phyloP scores from a whole-genome alignment of 2,329 filamentous ascomycete species.

The Ophiostoma perfectum region DNA sequence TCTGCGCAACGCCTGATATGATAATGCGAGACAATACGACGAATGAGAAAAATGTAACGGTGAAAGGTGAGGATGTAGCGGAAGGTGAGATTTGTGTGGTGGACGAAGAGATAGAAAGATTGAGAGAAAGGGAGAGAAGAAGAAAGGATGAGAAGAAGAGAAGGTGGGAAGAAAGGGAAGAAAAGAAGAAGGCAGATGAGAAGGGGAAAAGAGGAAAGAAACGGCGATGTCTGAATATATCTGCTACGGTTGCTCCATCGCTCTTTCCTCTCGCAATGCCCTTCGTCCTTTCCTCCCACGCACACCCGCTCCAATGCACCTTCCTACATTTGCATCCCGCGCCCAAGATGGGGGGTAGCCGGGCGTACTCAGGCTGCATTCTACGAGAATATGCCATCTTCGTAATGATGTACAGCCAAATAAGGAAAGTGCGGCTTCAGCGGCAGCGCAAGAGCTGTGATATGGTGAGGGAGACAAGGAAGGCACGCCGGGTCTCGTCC shows the following conservation, averaged over 20 bases:
- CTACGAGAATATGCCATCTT: background rate
- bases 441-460: background rate
- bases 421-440: background rate
- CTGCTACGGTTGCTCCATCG: background rate
- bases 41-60: background rate
- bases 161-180: background rate
- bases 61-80: background rate
- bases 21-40: background rate
- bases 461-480: background rate
- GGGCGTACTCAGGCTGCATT: background rate
- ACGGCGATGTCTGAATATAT: background rate
- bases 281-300: slow-evolving; percentile 16
- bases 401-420: background rate
- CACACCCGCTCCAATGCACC: slow-evolving; percentile 11
- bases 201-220: background rate
- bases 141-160: background rate
- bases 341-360: slow-evolving; percentile 6
- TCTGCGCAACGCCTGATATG: background rate
- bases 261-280: background rate
- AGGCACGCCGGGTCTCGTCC: background rate
- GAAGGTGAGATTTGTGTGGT: background rate
- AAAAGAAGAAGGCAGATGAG: background rate
- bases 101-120: too few relatives aligned
- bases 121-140: background rate
- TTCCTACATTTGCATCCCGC: slow-evolving; percentile 13